Conservation (phyloP, 2,329 filamentous ascomycete genomes). For the Pestalotiopsis sp. region DNA sequence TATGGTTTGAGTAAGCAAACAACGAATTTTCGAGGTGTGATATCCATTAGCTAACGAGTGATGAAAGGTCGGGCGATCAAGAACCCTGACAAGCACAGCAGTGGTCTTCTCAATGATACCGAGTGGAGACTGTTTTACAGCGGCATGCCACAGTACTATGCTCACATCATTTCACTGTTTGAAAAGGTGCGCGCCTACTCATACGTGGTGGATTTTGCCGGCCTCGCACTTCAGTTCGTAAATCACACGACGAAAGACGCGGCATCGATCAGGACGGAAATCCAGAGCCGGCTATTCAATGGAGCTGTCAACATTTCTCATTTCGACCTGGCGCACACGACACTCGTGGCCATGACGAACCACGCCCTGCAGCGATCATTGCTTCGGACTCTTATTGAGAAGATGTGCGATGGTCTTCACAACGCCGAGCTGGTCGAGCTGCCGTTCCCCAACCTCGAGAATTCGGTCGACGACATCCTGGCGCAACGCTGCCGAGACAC, state of each 20-base stretch:
- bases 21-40: not conserved
- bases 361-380: slow-evolving; percentile 71
- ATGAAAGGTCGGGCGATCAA: slow-evolving; percentile 44
- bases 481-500: slow-evolving; percentile 70
- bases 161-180: slow-evolving; percentile 81
- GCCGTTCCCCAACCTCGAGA: slow-evolving; percentile 77
- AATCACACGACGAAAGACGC: slow-evolving; percentile 34
- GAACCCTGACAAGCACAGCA: slow-evolving; percentile 56
- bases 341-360: slow-evolving; percentile 74
- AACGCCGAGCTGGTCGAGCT: slow-evolving; percentile 71
- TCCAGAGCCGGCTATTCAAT: slow-evolving; percentile 83
- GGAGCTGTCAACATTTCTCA: slow-evolving; percentile 78
- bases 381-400: slow-evolving; percentile 69
- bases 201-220: slow-evolving; percentile 82
- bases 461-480: slow-evolving; percentile 79
- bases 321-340: slow-evolving; percentile 82
- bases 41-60: slow-evolving; percentile 24
- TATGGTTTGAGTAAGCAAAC: slow-evolving; percentile 77
- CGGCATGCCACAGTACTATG: slow-evolving; percentile 82
- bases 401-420: slow-evolving; percentile 69
- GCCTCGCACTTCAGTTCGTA: slow-evolving; percentile 70
- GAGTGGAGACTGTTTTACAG: slow-evolving; percentile 72
- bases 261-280: slow-evolving; percentile 61
- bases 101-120: slow-evolving; percentile 72
- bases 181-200: slow-evolving; percentile 78